Evolutionary conservation across 2,329 filamentous ascomycete genomes (phyloP).

Genomic region (Xylaria sp.): DNA sequence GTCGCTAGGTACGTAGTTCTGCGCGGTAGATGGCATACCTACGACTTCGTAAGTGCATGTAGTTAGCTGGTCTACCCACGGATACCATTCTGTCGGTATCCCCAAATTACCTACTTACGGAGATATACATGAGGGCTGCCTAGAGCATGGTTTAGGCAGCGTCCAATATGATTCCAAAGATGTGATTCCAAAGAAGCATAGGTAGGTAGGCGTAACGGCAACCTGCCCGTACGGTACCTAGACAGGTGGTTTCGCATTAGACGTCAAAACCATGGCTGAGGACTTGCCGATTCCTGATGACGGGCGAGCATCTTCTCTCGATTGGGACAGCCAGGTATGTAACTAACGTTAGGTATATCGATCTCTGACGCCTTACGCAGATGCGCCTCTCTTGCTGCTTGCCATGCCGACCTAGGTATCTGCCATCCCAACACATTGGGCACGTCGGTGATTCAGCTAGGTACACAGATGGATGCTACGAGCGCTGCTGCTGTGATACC

Average conservation of each 20-base stretch:
- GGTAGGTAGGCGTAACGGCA: constrained; percentile 1
- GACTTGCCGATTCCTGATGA: constrained; percentile 16
- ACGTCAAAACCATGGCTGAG: constrained; percentile 17
- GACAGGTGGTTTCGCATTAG: constrained; percentile 13
- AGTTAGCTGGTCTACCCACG: too few species aligned
- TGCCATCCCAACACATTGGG: constrained; percentile 18
- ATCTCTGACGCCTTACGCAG: constrained; percentile 3
- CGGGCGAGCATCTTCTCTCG: constrained; percentile 11
- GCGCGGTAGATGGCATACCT: too few species aligned
- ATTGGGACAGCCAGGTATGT: not conserved
- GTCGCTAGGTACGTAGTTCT: too few species aligned
- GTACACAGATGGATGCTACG: not conserved
- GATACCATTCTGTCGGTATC: too few species aligned
- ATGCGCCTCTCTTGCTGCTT: too few species aligned
- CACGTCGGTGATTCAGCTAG: not conserved
- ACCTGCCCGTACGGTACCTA: constrained; percentile 1
- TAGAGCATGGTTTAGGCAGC: not conserved
- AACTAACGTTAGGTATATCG: constrained; percentile 3
- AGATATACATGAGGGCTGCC: too few species aligned
- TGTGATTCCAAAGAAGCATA: too few species aligned
- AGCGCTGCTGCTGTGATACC: too few species aligned
- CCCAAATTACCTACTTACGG: too few species aligned
- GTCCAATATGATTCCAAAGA: not conserved
- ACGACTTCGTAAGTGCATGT: too few species aligned
- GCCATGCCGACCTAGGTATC: too few species aligned